Percentiles rank a stretch among this genome's conserved stretches.
These are phyloP conservation scores for Boletales sp. DNA, from an alignment of 768 basidiomycete species.

Conservation along the genomic window DNA sequence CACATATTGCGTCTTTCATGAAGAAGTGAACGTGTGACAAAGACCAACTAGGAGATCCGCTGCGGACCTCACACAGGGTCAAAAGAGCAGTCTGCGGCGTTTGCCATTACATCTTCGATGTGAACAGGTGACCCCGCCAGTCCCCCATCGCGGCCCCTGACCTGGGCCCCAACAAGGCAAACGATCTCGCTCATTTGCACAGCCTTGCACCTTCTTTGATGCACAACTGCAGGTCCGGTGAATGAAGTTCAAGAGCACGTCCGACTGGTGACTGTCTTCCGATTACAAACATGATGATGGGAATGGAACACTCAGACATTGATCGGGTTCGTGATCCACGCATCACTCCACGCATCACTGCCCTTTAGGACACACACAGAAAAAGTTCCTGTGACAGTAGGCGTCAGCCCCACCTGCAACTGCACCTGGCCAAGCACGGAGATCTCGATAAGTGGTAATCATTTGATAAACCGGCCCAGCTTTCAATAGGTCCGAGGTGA, in stretches of 20 bases:
- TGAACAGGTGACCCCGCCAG: background rate
- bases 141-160: too few species aligned
- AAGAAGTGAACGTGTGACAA: constrained; percentile 15
- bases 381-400: background rate
- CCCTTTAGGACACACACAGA: too few species aligned
- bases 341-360: background rate
- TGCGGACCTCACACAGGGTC: too few species aligned
- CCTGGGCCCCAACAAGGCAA: too few species aligned
- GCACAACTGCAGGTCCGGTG: background rate
- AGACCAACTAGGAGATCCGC: background rate
- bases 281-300: constrained; percentile 10
- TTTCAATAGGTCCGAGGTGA: constrained; percentile 26
- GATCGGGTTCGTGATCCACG: background rate
- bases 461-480: constrained; percentile 11
- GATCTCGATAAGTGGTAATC: constrained; percentile 19
- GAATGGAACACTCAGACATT: constrained; percentile 10
- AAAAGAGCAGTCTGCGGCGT: too few species aligned
- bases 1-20: too few species aligned
- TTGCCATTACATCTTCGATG: too few species aligned
- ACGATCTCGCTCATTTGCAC: background rate
- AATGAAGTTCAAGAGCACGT: background rate
- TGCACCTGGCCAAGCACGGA: background rate
- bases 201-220: background rate
- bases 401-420: background rate
- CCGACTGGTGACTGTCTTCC: background rate